A percentile compares a stretch with the other conserved stretches of the same genome.
Conservation (phyloP, 1,139 yeast genomes). For the Sugiyamaella neomexicana region DNA sequence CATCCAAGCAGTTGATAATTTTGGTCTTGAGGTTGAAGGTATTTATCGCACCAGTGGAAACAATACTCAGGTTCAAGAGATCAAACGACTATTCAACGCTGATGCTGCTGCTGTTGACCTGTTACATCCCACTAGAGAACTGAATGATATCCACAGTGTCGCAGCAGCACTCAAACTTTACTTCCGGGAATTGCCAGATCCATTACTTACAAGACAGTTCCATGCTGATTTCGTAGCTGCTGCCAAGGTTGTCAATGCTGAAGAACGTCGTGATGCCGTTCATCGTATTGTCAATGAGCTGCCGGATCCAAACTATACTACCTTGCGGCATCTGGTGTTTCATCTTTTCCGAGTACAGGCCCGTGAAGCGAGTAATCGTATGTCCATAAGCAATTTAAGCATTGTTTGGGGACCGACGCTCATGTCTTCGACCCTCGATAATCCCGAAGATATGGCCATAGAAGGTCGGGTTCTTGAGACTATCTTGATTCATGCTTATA, state of each 20-base stretch:
- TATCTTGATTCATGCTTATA: constrained; percentile 77
- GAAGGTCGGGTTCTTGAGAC: constrained; percentile 85
- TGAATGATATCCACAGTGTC: constrained; percentile 53
- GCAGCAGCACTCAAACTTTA: constrained; percentile 75
- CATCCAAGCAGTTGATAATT: constrained; percentile 77
- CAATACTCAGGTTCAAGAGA: constrained; percentile 66
- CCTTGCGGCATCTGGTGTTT: constrained; percentile 77
- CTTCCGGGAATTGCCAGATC: constrained; percentile 78
- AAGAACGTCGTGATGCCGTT: constrained; percentile 64
- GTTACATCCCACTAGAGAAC: constrained; percentile 51
- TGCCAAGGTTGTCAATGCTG: constrained; percentile 62
- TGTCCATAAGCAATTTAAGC: constrained; percentile 77
- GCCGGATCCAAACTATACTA: constrained; percentile 94
- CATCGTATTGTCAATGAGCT: constrained; percentile 85
- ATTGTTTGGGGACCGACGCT: constrained; percentile 95
- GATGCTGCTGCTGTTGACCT: constrained; percentile 70
- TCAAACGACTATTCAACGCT: constrained; percentile 69
- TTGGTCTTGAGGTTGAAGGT: constrained; percentile 85
- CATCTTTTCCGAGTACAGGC: constrained; percentile 77
- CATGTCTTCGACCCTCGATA: constrained; percentile 61
- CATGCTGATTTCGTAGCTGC: constrained; percentile 82
- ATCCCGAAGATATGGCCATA: constrained; percentile 74
- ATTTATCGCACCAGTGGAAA: constrained; percentile 86
- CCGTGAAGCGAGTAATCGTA: constrained; percentile 64
- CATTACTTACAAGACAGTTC: constrained; percentile 64